These are phyloP conservation scores for Lasiodiplodia sp. DNA, from an alignment of 2,329 filamentous ascomycete species.

Conservation along the genomic window DNA sequence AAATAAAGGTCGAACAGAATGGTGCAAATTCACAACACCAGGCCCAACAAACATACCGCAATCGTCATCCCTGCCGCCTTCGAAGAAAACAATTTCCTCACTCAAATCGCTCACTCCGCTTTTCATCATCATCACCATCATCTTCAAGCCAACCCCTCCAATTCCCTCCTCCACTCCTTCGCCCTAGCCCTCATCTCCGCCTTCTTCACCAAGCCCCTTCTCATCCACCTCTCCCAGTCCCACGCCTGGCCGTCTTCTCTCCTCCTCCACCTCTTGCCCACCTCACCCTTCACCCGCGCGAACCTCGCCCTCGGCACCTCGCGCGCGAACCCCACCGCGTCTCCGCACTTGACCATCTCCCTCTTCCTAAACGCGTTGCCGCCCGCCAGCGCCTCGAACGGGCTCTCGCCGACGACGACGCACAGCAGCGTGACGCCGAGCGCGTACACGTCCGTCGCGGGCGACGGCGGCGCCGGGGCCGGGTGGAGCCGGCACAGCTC, in stretches of 20 bases:
- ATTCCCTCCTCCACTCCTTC: conserved; percentile 39
- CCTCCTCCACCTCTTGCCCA: neutral
- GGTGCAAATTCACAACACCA: neutral
- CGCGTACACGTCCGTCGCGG: conserved; percentile 53
- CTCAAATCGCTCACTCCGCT: neutral
- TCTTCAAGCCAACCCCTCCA: conserved; percentile 28
- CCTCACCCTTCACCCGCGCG: conserved; percentile 36
- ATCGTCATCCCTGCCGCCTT: neutral
- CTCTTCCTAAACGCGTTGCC: conserved; percentile 52
- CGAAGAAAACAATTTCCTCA: neutral
- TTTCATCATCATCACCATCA: too few relatives aligned
- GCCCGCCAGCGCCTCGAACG: conserved; percentile 48
- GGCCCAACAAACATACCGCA: neutral
- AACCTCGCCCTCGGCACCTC: conserved; percentile 39
- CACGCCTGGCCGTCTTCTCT: conserved; percentile 34
- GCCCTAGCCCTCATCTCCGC: conserved; percentile 44
- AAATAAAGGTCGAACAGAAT: neutral
- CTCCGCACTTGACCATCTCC: conserved; percentile 54
- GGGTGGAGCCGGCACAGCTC: conserved; percentile 38
- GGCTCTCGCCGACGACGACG: conserved; percentile 51
- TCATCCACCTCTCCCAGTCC: conserved; percentile 46
- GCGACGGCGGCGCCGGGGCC: conserved; percentile 40
- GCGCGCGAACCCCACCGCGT: conserved; percentile 48
- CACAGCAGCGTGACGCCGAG: conserved; percentile 54
- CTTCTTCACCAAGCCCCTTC: conserved; percentile 44